A percentile compares a stretch with the other conserved stretches of the same genome.
Conservation (phyloP, 306 rosid species). For the Begonia peltatifolia region DNA sequence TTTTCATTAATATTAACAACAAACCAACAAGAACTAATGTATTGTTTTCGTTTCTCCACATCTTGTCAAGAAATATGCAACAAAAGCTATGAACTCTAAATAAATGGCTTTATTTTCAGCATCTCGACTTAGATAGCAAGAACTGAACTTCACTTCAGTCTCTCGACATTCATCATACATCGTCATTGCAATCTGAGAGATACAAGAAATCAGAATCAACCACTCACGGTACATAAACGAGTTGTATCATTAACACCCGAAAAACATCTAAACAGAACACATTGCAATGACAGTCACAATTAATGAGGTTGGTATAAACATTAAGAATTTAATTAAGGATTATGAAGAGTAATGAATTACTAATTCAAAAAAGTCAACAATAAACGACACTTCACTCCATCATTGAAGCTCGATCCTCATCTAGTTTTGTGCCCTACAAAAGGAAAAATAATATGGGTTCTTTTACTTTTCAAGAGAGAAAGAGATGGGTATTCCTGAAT, state of each 20-base stretch:
- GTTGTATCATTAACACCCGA: conserved; percentile 1
- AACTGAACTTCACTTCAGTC: conserved; percentile 53
- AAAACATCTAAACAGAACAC: neutral
- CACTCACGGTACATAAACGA: conserved; percentile 20
- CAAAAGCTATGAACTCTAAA: conserved; percentile 21
- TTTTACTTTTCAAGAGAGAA: conserved; percentile 41
- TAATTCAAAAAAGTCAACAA: conserved; percentile 26
- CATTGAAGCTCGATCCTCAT: conserved; percentile 63
- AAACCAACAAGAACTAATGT: too few relatives aligned
- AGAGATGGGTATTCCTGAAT: conserved; percentile 16
- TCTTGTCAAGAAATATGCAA: conserved; percentile 9
- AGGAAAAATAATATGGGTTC: conserved; percentile 40
- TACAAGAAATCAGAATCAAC: conserved; percentile 61
- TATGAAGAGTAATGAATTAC: conserved; percentile 22
- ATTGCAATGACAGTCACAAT: neutral
- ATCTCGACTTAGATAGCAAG: conserved; percentile 58
- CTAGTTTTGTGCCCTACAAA: conserved; percentile 85
- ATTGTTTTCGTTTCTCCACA: too few relatives aligned
- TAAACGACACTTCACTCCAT: conserved; percentile 36
- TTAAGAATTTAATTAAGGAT: too few relatives aligned
- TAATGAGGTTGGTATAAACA: too few relatives aligned
- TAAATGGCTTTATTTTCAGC: conserved; percentile 22
- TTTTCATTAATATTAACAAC: too few relatives aligned
- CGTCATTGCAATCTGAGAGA: conserved; percentile 90
- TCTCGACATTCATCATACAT: conserved; percentile 84